phyloP scores from a whole-genome alignment of 2,329 filamentous ascomycete species.

The Monosporascus sp. region DNA sequence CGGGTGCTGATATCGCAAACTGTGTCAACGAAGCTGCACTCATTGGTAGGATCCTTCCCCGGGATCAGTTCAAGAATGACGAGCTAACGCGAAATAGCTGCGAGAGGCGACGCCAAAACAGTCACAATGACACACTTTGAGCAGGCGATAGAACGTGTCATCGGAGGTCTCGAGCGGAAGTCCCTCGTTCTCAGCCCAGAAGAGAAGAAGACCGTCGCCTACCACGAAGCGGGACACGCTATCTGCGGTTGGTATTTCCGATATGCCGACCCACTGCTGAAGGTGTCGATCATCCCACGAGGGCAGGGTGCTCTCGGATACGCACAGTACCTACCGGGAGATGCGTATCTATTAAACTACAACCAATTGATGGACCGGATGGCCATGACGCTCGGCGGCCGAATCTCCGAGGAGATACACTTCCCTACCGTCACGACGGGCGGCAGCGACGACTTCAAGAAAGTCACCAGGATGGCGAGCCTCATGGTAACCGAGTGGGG shows the following conservation, averaged over 20 bases:
- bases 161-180: constrained; percentile 96
- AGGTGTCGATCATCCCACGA: constrained; percentile 97
- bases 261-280: constrained; percentile 93
- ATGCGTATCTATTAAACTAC: constrained; percentile 93
- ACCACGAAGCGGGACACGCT: constrained; percentile 96
- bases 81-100: constrained; percentile 58
- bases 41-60: constrained; percentile 62
- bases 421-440: constrained; percentile 95
- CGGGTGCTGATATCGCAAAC: constrained; percentile 96
- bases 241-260: constrained; percentile 98
- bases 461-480: constrained; percentile 92
- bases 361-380: constrained; percentile 98
- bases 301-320: constrained; percentile 92
- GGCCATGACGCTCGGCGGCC: constrained; percentile 97
- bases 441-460: constrained; percentile 95
- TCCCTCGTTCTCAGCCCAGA: constrained; percentile 87
- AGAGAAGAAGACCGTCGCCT: constrained; percentile 94
- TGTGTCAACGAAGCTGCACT: constrained; percentile 96
- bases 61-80: background rate
- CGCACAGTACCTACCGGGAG: constrained; percentile 92
- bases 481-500: constrained; percentile 99
- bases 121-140: constrained; percentile 92
- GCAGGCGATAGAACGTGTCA: constrained; percentile 93
- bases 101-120: constrained; percentile 71
- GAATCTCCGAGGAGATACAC: constrained; percentile 92